phyloP scores from a whole-genome alignment of 1,284 basidiomycete species.

The Cryptococcus depauperatus region DNA sequence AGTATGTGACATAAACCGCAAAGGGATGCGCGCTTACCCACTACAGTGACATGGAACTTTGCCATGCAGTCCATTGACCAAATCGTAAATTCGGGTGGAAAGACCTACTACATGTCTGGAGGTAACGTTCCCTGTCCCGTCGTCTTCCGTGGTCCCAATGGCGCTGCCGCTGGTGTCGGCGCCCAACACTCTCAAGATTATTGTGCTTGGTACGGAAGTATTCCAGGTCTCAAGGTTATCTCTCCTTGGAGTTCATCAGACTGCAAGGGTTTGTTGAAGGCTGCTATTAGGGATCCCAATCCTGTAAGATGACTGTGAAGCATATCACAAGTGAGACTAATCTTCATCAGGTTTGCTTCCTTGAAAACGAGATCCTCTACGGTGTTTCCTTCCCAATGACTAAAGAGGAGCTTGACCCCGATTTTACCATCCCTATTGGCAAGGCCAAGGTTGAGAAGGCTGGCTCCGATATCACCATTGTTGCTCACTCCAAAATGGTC shows the following conservation, averaged over 20 bases:
- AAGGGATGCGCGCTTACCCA: constrained; percentile 3
- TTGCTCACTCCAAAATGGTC: constrained; percentile 96
- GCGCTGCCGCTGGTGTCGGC: constrained; percentile 91
- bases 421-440: constrained; percentile 90
- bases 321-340: neutral
- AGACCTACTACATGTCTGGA: constrained; percentile 99
- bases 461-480: constrained; percentile 89
- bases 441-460: constrained; percentile 94
- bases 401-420: constrained; percentile 85
- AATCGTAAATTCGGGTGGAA: constrained; percentile 99
- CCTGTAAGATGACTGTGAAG: constrained; percentile 49
- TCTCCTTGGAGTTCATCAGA: constrained; percentile 96
- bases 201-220: constrained; percentile 87
- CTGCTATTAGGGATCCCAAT: constrained; percentile 97
- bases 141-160: constrained; percentile 99
- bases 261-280: constrained; percentile 94
- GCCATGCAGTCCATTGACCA: constrained; percentile 83
- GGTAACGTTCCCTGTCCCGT: constrained; percentile 96
- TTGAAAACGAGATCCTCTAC: constrained; percentile 99
- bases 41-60: constrained; percentile 44
- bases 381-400: constrained; percentile 95
- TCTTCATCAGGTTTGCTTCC: constrained; percentile 62
- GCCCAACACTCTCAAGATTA: constrained; percentile 89
- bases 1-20: constrained; percentile 46
- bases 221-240: constrained; percentile 96